Evolutionary conservation across 225 moss, liverwort and hornwort genomes (phyloP).

Genomic region (Pseudoscleropodium purum): DNA sequence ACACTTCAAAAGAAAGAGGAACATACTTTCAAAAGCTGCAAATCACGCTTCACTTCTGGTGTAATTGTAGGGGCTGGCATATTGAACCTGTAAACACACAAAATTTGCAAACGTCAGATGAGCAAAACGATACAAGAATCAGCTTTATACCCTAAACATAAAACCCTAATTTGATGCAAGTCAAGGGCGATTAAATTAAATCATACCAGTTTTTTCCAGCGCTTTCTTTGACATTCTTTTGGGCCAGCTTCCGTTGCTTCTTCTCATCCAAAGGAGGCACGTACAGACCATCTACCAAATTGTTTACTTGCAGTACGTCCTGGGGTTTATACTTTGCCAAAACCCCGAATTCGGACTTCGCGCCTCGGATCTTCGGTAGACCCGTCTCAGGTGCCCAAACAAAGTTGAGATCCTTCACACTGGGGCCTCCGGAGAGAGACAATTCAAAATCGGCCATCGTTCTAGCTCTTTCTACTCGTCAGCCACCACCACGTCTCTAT

Average conservation of each 20-base stretch:
- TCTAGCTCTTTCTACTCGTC: neutral
- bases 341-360: neutral
- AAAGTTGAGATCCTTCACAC: constrained; percentile 7
- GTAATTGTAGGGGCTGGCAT: constrained; percentile 75
- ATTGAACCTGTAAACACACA: constrained; percentile 42
- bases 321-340: constrained; percentile 23
- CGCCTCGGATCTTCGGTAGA: constrained; percentile 11
- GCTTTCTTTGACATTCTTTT: constrained; percentile 51
- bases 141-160: neutral
- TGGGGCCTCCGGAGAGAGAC: neutral
- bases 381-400: constrained; percentile 40
- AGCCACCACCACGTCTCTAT: neutral
- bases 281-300: constrained; percentile 45
- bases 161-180: neutral
- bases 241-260: constrained; percentile 49
- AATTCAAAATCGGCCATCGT: constrained; percentile 18
- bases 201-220: constrained; percentile 57
- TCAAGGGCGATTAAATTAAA: neutral
- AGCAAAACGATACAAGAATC: neutral
- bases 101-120: neutral
- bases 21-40: constrained; percentile 60
- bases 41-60: constrained; percentile 66
- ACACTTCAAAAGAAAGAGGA: neutral
- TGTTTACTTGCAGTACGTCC: constrained; percentile 37
- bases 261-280: constrained; percentile 57